Conservation (phyloP, 2,329 filamentous ascomycete species). For the Fusarium ramigenum region DNA sequence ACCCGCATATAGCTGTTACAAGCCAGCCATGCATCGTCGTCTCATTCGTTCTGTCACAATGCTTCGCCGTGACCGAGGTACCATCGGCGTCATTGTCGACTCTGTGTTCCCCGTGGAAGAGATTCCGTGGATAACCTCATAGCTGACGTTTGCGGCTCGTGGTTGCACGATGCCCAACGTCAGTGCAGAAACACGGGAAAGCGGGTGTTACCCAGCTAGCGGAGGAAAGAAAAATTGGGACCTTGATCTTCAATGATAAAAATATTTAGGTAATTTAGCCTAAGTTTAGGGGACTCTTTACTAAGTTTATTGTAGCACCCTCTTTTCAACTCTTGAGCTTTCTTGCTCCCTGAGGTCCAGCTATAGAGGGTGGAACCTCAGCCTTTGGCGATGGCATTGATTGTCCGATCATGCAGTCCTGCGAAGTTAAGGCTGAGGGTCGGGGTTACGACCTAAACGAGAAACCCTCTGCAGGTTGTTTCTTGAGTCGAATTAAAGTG, state of each 20-base stretch:
- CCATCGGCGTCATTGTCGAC: neutral
- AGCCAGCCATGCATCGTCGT: neutral
- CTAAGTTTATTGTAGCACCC: neutral
- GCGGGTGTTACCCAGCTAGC: neutral
- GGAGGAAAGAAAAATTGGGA: neutral
- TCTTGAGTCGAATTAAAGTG: neutral
- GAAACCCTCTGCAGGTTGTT: neutral
- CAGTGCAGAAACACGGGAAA: neutral
- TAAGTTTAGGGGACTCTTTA: neutral
- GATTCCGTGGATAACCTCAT: neutral
- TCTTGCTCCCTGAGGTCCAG: neutral
- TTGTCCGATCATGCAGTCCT: constrained; percentile 2
- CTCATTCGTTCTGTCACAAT: neutral
- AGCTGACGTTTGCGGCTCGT: neutral
- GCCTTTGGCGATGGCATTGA: neutral
- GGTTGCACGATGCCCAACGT: neutral
- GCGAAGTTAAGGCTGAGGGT: neutral
- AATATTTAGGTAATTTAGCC: neutral
- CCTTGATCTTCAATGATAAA: neutral
- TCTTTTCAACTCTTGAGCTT: neutral
- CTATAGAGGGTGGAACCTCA: neutral
- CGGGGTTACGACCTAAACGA: neutral
- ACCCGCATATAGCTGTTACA: neutral
- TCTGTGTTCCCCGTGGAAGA: neutral
- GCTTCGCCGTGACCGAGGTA: neutral